Conservation (phyloP, 768 basidiomycete species). For the Termitomyces sp. region DNA sequence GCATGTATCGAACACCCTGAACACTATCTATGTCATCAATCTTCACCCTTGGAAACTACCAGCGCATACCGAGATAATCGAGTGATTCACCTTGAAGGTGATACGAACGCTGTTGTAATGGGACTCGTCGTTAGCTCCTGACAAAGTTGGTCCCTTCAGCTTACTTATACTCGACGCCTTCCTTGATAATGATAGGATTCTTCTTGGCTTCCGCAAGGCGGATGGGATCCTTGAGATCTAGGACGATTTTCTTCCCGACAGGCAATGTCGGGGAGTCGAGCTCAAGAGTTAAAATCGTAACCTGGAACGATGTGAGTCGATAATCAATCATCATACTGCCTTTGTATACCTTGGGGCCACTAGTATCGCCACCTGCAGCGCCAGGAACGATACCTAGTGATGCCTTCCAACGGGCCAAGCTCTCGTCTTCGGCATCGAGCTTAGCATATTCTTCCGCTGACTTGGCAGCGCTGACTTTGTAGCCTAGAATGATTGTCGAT, state of each 20-base stretch:
- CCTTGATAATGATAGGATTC: constrained; percentile 73
- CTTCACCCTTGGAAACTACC: not conserved
- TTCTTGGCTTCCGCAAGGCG: constrained; percentile 57
- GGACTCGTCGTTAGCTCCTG: constrained; percentile 5
- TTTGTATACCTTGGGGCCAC: constrained; percentile 59
- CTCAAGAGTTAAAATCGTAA: constrained; percentile 71
- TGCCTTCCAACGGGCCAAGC: constrained; percentile 93
- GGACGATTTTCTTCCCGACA: constrained; percentile 49
- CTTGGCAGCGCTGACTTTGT: constrained; percentile 67
- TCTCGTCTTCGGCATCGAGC: constrained; percentile 88
- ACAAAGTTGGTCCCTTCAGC: constrained; percentile 11
- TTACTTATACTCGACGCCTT: constrained; percentile 87
- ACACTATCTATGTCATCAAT: constrained; percentile 8
- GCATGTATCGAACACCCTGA: constrained; percentile 80
- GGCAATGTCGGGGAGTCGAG: constrained; percentile 72
- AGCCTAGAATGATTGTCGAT: constrained; percentile 41
- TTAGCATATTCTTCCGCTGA: constrained; percentile 76
- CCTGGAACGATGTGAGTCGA: constrained; percentile 35
- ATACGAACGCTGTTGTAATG: constrained; percentile 57
- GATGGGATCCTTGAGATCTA: constrained; percentile 56
- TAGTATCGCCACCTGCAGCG: constrained; percentile 25
- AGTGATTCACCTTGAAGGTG: constrained; percentile 83
- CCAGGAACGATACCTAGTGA: constrained; percentile 78
- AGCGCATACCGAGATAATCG: constrained; percentile 69
- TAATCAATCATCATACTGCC: not conserved